phyloP scores from a whole-genome alignment of 2,329 filamentous ascomycete species.

The Huntiella decipiens region DNA sequence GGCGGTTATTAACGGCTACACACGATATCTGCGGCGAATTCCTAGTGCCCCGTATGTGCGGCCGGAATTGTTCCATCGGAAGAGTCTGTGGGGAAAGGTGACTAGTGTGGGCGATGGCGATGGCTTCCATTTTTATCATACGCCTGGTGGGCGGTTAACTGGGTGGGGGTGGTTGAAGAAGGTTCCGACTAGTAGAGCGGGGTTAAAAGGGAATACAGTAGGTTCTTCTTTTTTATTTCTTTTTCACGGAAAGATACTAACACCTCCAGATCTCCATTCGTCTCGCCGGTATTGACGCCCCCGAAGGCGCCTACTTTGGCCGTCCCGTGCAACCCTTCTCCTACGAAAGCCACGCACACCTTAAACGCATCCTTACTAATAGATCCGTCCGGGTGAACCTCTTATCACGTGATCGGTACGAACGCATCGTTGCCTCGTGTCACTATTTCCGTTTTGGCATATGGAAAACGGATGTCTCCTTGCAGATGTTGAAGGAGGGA shows the following conservation, averaged over 20 bases:
- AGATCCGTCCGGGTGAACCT: conserved; percentile 65
- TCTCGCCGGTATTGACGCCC: conserved; percentile 81
- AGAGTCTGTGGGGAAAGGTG: conserved; percentile 66
- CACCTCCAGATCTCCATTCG: conserved; percentile 57
- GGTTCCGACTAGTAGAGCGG: conserved; percentile 48
- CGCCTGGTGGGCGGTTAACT: conserved; percentile 66
- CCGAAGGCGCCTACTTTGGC: conserved; percentile 85
- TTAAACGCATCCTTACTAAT: conserved; percentile 52
- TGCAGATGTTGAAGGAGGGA: conserved; percentile 73
- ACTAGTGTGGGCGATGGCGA: conserved; percentile 94
- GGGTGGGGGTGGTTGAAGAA: conserved; percentile 87
- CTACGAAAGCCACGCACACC: conserved; percentile 62
- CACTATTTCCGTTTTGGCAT: conserved; percentile 51
- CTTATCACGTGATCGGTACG: conserved; percentile 77
- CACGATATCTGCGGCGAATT: conserved; percentile 65
- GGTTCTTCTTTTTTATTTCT: conserved; percentile 14
- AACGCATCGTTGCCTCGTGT: conserved; percentile 73
- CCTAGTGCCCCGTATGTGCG: conserved; percentile 58
- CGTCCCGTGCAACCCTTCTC: conserved; percentile 68
- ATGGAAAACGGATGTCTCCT: conserved; percentile 59
- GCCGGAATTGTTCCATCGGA: conserved; percentile 52
- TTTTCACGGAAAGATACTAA: conserved; percentile 1
- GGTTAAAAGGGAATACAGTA: conserved; percentile 62
- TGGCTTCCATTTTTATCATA: conserved; percentile 87
- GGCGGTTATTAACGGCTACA: conserved; percentile 36